phyloP scores from a whole-genome alignment of 1,284 basidiomycete species.

The Fomitiporia mediterranea region DNA sequence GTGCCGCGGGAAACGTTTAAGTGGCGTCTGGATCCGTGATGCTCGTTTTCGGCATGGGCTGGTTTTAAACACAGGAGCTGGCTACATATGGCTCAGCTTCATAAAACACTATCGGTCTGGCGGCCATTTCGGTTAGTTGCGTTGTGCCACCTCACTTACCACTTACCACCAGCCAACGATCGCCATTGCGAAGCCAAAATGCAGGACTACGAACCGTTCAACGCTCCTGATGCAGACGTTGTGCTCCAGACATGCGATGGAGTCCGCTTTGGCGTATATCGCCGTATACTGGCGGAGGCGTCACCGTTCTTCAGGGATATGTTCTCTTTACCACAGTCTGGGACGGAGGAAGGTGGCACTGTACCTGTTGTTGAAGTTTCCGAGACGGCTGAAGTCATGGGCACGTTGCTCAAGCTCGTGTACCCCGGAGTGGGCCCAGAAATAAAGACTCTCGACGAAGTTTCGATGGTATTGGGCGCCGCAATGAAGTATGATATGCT shows the following conservation, averaged over 20 bases:
- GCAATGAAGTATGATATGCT: slow-evolving; percentile 63
- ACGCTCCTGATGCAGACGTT: slow-evolving; percentile 21
- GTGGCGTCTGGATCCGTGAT: slow-evolving; percentile 43
- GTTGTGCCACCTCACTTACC: no score
- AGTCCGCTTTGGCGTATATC: slow-evolving; percentile 56
- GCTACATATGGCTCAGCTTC: no score
- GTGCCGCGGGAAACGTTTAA: no score
- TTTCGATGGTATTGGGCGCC: slow-evolving; percentile 46
- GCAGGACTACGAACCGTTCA: neutral
- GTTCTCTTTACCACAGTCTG: slow-evolving; percentile 59
- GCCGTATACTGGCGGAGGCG: slow-evolving; percentile 52
- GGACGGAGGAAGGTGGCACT: slow-evolving; percentile 24
- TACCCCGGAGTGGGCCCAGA: slow-evolving; percentile 34
- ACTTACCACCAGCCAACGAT: no score
- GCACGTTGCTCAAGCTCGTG: slow-evolving; percentile 49
- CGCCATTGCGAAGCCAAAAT: neutral
- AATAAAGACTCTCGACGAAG: slow-evolving; percentile 45
- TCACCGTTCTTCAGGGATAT: slow-evolving; percentile 67
- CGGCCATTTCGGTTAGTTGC: neutral
- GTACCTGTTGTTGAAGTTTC: slow-evolving; percentile 51
- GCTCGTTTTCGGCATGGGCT: slow-evolving; percentile 16
- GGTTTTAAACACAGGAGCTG: neutral
- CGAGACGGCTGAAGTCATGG: slow-evolving; percentile 43
- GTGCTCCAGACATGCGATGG: slow-evolving; percentile 29
- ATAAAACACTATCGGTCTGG: no score